Base-by-base conservation (phyloP, 179 eudicot species). In the Nepenthes alata region DNA sequence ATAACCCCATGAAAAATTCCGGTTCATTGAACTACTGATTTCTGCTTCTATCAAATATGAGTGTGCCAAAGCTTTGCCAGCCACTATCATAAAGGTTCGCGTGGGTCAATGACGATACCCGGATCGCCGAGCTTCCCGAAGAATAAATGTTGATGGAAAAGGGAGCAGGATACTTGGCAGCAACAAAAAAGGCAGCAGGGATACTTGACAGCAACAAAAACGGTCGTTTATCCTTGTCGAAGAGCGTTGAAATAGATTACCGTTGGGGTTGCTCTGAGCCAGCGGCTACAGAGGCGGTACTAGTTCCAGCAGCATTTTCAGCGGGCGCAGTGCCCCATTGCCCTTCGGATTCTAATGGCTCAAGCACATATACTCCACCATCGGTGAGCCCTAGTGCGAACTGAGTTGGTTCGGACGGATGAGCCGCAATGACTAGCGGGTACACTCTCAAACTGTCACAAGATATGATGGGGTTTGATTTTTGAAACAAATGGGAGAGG, bases 351-450 rank as follows among this genome's bases (percentile, higher is more conserved):
- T 81, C 82, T 14, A 70, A 70, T 5, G 85, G 85, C 58, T 81
- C 85, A 12, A 81, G 79, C 11, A 81, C 72, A 73, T 71, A 75
- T 48, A 81, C 82, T 3, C 76, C 82, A 5, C 82, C 85, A 57
- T 81, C 80, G 0, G 71, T 75, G 41, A 81, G 82, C 58, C 85
- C 85, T 34, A 81, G 62, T 3, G 85, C 85, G 57, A 81, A 81
- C 60, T 81, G 85, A 61, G 75, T 77, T 6, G 82, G 70, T 57
- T 77, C 80, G 47, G 78, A 67, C 14, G 85, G 85, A 71, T 81
- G 85, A 37, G 85, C 77, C 3, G 85, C 85, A 8, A 80, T 77
- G 58, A 77, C 76, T 9, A 75, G 65, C 2, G 85, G 81, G 58
- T 72, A 65, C 48, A 80, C 80, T 70, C 78, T 72, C 59, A 60